A percentile compares a stretch with the other conserved stretches of the same genome.
phyloP scores from a whole-genome alignment of 768 basidiomycete genomes.

The Psilocybe sp. region DNA sequence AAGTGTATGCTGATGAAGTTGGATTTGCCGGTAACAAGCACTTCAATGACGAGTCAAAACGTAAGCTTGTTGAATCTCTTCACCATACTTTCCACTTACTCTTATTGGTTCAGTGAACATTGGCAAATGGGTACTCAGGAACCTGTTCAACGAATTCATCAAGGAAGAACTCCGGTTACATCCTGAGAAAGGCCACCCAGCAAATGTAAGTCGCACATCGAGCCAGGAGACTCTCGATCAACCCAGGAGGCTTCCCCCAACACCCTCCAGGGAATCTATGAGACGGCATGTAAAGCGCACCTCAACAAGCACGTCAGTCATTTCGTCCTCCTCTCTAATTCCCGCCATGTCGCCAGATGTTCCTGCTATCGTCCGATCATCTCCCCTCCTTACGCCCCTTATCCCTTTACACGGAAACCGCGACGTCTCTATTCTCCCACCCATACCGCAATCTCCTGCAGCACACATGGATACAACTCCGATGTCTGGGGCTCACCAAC shows the following conservation, averaged over 20 bases:
- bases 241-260: conserved; percentile 1
- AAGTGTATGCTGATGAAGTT: conserved; percentile 92
- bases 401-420: conserved; percentile 43
- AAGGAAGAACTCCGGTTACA: conserved; percentile 54
- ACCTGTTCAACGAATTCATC: conserved; percentile 79
- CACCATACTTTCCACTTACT: not conserved
- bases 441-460: conserved; percentile 46
- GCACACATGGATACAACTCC: conserved; percentile 27
- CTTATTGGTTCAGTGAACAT: conserved; percentile 65
- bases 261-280: not conserved
- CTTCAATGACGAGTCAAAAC: conserved; percentile 75
- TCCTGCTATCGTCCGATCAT: conserved; percentile 39
- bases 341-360: conserved; percentile 57
- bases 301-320: conserved; percentile 42
- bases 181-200: conserved; percentile 14
- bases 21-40: conserved; percentile 60
- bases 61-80: conserved; percentile 43
- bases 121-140: conserved; percentile 87
- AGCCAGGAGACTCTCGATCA: conserved; percentile 19
- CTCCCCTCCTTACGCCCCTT: conserved; percentile 58
- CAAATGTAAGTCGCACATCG: conserved; percentile 19
- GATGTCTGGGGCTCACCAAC: conserved; percentile 20
- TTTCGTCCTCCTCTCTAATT: conserved; percentile 63
- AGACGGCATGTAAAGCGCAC: conserved; percentile 6
- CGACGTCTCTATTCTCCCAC: conserved; percentile 20